Base-by-base conservation (phyloP, 2,329 filamentous ascomycete species). In the Apiospora arundinis region DNA sequence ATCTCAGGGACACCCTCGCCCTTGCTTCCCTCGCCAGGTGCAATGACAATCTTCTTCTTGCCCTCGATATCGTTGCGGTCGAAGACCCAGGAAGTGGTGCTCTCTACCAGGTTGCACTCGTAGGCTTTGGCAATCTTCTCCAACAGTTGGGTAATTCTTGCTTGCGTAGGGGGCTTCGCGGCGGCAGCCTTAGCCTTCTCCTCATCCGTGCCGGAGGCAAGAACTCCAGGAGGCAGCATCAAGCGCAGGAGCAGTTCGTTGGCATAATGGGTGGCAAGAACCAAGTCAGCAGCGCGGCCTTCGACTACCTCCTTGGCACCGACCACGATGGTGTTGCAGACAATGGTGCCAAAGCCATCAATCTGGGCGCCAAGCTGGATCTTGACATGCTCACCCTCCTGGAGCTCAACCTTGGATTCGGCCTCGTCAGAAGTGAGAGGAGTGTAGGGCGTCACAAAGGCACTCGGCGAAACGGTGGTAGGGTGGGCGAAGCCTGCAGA, bases 291-390 rank as follows among this genome's bases (percentile, higher is more conserved):
- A 76, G 92, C 85, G 73, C 94, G 92, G 77, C 93, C 94, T 70
- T 90, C 90, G 77, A 97, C 85, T 77, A 88, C 87, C 73, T 90
- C 89, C 78, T 87, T 86, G 74, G 88, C 82, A 67, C 87, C 87
- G 69, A 97, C 92, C 72, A 98, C 83, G 76, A 98, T 88, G 72
- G 94, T 97, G 84, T 98, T 93, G 85, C 96, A 98, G 77, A 98
- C 93, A 81, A 99, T 98, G 76, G 95, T 93, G 77, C 94, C 95
- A 80, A 98, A 97, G 70, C 96, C 96, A 85, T 98, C 94, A 75
- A 99, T 98, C 86, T 99, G 96, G 69, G 96, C 96, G 80, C 96
- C 96, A n/a, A 99, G 91, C 86, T 99, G 96, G 82, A 99, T 96
- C 90, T 99, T 99, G 85, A 97, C 89, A 73, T 93, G 85, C 86